Conservation (phyloP, 2,329 filamentous ascomycete species). For the Fusarium tanahbumbuense region DNA sequence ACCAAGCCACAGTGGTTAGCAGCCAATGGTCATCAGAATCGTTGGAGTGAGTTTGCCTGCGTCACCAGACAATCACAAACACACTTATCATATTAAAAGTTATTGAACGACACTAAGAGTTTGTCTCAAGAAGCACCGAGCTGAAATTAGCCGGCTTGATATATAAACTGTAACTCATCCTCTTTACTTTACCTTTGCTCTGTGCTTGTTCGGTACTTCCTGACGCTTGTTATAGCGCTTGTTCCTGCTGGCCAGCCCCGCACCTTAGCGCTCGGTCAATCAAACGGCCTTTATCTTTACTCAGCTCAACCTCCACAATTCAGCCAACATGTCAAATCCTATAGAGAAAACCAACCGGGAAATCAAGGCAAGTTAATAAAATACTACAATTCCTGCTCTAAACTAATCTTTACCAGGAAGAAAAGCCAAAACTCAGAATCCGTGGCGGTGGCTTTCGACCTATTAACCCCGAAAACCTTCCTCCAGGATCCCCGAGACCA, state of each 20-base stretch:
- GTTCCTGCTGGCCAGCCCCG: background rate
- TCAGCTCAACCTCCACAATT: background rate
- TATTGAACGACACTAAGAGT: background rate
- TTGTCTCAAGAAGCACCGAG: background rate
- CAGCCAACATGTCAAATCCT: background rate
- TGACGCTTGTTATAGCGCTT: background rate
- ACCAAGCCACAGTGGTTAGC: background rate
- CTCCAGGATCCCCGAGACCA: background rate
- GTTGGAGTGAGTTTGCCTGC: background rate
- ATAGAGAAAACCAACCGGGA: background rate
- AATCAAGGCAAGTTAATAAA: background rate
- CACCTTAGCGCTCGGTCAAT: background rate
- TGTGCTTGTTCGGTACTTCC: background rate
- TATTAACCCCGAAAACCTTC: background rate
- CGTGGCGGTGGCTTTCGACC: background rate
- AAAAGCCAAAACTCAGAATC: background rate
- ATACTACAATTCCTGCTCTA: rapidly evolving
- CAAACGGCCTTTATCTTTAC: background rate
- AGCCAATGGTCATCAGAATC: background rate
- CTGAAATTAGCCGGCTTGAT: background rate
- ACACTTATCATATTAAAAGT: background rate
- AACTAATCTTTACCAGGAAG: background rate
- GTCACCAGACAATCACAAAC: background rate
- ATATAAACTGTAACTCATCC: background rate
- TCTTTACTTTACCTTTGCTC: background rate